A percentile compares a stretch with the other conserved stretches of the same genome.
phyloP scores from a whole-genome alignment of 345 rosid genomes.

The Combretum micranthum region DNA sequence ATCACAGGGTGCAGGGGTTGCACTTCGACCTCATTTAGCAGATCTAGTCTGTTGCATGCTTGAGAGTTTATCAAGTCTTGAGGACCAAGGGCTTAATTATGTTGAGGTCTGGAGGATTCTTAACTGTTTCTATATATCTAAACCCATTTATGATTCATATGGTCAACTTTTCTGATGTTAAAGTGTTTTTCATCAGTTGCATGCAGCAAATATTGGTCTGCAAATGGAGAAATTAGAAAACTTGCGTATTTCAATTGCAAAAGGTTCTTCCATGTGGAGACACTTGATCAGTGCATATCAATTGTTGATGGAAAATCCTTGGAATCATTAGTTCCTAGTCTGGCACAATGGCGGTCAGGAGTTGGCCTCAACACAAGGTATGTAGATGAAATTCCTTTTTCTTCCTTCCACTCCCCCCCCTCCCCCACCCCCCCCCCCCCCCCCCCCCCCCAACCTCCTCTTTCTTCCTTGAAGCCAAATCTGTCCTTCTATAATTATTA shows the following conservation, averaged over 20 bases:
- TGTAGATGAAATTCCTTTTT: constrained; percentile 12
- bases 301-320: constrained; percentile 63
- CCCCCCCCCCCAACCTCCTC: too few relatives aligned
- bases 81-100: constrained; percentile 95
- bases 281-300: constrained; percentile 88
- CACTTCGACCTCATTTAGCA: constrained; percentile 82
- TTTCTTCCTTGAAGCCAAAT: neutral
- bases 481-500: too few relatives aligned
- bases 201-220: constrained; percentile 91
- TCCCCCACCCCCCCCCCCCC: too few relatives aligned
- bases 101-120: constrained; percentile 59
- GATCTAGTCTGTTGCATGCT: constrained; percentile 96
- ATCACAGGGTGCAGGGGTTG: constrained; percentile 80
- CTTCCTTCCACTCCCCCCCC: too few relatives aligned
- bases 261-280: constrained; percentile 99
- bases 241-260: constrained; percentile 86
- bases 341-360: constrained; percentile 81
- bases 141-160: neutral
- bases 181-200: constrained; percentile 51
- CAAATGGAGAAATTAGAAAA: constrained; percentile 89
- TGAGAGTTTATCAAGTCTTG: constrained; percentile 98
- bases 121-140: constrained; percentile 11
- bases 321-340: constrained; percentile 72
- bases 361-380: constrained; percentile 98
- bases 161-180: constrained; percentile 7